Conservation (phyloP, 2,329 filamentous ascomycete species). For the Bipolaris oryzae region DNA sequence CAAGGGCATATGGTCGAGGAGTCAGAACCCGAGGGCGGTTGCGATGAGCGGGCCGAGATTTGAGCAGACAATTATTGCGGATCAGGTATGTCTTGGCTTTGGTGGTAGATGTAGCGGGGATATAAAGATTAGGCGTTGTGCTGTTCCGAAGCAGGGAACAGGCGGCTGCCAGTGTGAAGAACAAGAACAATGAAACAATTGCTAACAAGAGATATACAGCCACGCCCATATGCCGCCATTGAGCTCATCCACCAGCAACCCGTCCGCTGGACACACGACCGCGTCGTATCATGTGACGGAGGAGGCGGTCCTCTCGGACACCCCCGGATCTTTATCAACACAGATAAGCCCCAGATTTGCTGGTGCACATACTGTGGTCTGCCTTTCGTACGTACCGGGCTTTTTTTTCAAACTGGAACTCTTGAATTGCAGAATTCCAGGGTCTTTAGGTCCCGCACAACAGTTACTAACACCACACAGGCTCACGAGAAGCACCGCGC, state of each 20-base stretch:
- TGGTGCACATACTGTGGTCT: slow-evolving; percentile 91
- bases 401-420: too few relatives aligned
- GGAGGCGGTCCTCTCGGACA: slow-evolving; percentile 90
- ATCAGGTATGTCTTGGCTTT: slow-evolving; percentile 70
- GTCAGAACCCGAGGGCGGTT: slow-evolving; percentile 77
- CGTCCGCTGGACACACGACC: slow-evolving; percentile 86
- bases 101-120: not conserved
- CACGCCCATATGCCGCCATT: slow-evolving; percentile 86
- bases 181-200: slow-evolving; percentile 8
- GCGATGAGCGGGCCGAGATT: slow-evolving; percentile 96
- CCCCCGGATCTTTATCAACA: slow-evolving; percentile 95
- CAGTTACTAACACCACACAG: slow-evolving; percentile 55
- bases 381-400: slow-evolving; percentile 76
- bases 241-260: slow-evolving; percentile 96
- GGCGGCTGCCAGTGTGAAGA: not conserved
- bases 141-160: not conserved
- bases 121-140: not conserved
- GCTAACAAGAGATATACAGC: slow-evolving; percentile 61
- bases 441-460: not conserved
- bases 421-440: not conserved
- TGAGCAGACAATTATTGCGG: slow-evolving; percentile 92
- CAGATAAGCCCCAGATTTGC: slow-evolving; percentile 93
- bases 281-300: slow-evolving; percentile 85
- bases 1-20: slow-evolving; percentile 78
- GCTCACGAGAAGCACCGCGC: slow-evolving; percentile 88